Evolutionary conservation across 768 basidiomycete species (phyloP).

Genomic region (Tephrocybe sp.): DNA sequence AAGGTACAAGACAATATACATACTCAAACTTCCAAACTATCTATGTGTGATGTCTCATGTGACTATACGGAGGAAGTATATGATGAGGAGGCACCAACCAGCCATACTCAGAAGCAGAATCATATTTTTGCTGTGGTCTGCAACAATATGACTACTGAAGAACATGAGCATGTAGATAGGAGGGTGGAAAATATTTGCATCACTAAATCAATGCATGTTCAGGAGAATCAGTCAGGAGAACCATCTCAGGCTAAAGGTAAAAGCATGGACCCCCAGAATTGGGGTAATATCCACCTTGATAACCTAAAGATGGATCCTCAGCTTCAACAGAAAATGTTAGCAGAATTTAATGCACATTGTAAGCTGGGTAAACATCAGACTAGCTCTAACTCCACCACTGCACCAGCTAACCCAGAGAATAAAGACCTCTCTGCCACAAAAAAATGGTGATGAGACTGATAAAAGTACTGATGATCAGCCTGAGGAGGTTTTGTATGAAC

Average conservation of each 20-base stretch:
- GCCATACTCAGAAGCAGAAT: background rate
- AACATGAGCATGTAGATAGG: background rate
- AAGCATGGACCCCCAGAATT: background rate
- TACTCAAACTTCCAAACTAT: no score
- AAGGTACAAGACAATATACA: background rate
- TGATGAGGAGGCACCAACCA: background rate
- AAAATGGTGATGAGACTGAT: background rate
- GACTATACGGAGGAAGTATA: background rate
- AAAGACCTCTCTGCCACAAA: no score
- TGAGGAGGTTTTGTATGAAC: background rate
- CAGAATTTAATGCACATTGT: no score
- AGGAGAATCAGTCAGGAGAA: no score
- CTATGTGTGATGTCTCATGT: no score
- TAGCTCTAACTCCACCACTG: no score
- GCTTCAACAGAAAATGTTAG: no score
- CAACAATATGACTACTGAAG: background rate
- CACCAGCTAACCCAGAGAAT: no score
- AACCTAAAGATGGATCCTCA: no score
- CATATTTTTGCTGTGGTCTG: background rate
- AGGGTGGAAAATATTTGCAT: background rate
- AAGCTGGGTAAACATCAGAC: no score
- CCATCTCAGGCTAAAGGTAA: background rate
- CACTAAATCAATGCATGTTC: no score
- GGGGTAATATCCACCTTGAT: no score
- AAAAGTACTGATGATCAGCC: background rate